These are phyloP conservation scores for Microbotryomycetes sp. DNA, from an alignment of 1,284 basidiomycete species.

Conservation along the genomic window DNA sequence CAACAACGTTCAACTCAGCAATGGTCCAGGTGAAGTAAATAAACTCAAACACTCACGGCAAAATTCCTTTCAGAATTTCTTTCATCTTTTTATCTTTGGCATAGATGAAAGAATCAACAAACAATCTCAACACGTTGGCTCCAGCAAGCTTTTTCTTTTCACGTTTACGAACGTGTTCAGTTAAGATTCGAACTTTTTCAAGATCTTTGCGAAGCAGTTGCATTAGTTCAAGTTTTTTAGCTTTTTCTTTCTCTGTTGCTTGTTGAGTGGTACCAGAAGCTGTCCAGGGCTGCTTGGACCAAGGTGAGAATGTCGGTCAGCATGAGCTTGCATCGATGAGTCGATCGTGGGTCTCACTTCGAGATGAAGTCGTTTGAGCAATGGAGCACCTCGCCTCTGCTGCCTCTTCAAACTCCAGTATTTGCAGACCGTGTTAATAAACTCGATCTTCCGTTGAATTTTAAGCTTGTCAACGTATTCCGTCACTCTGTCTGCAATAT, in stretches of 20 bases:
- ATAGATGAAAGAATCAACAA: constrained; percentile 61
- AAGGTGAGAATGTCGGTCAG: constrained; percentile 6
- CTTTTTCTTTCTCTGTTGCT: constrained; percentile 75
- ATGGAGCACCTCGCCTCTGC: constrained; percentile 81
- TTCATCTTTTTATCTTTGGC: constrained; percentile 59
- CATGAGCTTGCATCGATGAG: too few relatives aligned
- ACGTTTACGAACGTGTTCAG: constrained; percentile 67
- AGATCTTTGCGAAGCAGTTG: constrained; percentile 66
- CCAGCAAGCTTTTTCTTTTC: constrained; percentile 77
- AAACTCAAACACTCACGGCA: constrained; percentile 63
- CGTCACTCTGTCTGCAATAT: constrained; percentile 59
- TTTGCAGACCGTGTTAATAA: constrained; percentile 70
- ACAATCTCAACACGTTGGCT: constrained; percentile 60
- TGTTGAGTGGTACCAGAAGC: constrained; percentile 60
- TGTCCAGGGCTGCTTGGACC: constrained; percentile 70
- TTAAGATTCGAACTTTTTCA: constrained; percentile 62
- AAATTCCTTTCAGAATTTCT: constrained; percentile 63
- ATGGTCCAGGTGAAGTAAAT: too few relatives aligned
- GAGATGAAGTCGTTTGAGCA: constrained; percentile 87
- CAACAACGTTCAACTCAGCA: too few relatives aligned
- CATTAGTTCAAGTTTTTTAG: constrained; percentile 71
- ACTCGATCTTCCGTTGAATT: constrained; percentile 68
- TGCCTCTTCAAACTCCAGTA: constrained; percentile 98
- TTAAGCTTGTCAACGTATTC: constrained; percentile 68
- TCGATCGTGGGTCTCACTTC: constrained; percentile 56